These are phyloP conservation scores for Lentinula boryana DNA, from an alignment of 768 basidiomycete genomes.

Conservation along the genomic window DNA sequence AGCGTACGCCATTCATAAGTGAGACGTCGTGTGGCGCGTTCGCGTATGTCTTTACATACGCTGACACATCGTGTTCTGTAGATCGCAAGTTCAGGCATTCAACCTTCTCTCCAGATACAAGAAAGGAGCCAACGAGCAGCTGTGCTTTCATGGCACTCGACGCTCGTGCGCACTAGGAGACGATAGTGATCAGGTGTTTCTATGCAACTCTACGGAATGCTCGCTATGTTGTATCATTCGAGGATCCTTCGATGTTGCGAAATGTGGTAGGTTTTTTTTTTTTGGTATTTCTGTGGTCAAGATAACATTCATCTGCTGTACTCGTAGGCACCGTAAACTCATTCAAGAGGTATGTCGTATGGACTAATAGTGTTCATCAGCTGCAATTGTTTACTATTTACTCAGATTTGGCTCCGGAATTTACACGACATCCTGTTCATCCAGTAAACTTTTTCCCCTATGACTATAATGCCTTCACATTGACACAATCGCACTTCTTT, in stretches of 20 bases:
- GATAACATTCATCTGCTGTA: neutral
- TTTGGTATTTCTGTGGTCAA: neutral
- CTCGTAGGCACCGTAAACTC: neutral
- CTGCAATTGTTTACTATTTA: neutral
- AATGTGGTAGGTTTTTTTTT: constrained; percentile 39
- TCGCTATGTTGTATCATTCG: constrained; percentile 52
- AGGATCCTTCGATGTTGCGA: constrained; percentile 52
- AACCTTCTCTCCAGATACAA: constrained; percentile 4
- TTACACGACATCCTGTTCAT: constrained; percentile 61
- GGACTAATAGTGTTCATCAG: neutral
- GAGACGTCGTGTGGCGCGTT: constrained; percentile 3
- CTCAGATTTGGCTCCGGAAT: constrained; percentile 64
- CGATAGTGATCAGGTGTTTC: constrained; percentile 33
- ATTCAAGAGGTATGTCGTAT: neutral
- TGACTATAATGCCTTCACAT: neutral
- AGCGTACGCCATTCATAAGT: constrained; percentile 44
- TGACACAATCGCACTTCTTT: neutral
- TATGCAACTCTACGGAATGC: constrained; percentile 46
- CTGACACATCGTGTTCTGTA: neutral
- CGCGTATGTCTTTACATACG: neutral
- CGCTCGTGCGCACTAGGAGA: constrained; percentile 56
- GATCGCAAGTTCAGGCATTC: constrained; percentile 3
- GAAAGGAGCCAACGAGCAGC: constrained; percentile 40
- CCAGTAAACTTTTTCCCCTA: constrained; percentile 35
- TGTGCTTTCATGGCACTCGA: constrained; percentile 67